phyloP scores from a whole-genome alignment of 2,329 filamentous ascomycete species.

The Fusarium staphyleae region DNA sequence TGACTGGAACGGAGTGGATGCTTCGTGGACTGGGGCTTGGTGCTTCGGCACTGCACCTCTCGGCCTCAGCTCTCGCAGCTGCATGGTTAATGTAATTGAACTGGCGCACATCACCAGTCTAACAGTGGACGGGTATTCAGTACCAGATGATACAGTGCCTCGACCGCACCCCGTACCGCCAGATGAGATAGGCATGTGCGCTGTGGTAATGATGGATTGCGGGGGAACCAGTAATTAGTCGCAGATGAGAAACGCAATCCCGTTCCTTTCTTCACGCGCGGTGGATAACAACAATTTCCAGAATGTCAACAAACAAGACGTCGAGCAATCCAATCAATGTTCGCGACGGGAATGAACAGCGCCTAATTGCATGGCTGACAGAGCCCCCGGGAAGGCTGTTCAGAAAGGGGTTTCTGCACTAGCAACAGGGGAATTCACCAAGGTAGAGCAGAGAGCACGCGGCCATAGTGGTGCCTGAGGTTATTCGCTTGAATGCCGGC shows the following conservation, averaged over 20 bases:
- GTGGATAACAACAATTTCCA: constrained; percentile 42
- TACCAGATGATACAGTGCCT: constrained; percentile 24
- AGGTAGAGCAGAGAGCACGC: constrained; percentile 21
- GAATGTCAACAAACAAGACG: constrained; percentile 40
- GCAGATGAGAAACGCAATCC: constrained; percentile 36
- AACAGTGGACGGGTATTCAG: constrained; percentile 10
- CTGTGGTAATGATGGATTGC: constrained; percentile 30
- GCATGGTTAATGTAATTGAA: background rate
- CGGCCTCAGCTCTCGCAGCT: background rate
- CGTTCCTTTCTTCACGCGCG: constrained; percentile 20
- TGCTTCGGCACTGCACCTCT: constrained; percentile 30
- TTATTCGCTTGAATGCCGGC: constrained; percentile 19
- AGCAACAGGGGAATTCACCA: constrained; percentile 37
- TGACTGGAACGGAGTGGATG: constrained; percentile 3
- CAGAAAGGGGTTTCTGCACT: constrained; percentile 39
- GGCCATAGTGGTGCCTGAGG: constrained; percentile 36
- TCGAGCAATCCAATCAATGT: constrained; percentile 34
- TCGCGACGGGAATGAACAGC: constrained; percentile 23
- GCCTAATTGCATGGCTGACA: constrained; percentile 31
- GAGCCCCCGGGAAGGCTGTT: constrained; percentile 20
- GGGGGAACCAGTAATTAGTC: constrained; percentile 27
- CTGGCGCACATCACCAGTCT: background rate
- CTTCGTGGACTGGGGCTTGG: constrained; percentile 20
- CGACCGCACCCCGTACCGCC: background rate
- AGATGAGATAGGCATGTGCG: constrained; percentile 29